Evolutionary conservation across 352 stramenopile species (phyloP), one percentile per base, ranked within the genome.

Genomic region (Plasmopara muralis): DNA sequence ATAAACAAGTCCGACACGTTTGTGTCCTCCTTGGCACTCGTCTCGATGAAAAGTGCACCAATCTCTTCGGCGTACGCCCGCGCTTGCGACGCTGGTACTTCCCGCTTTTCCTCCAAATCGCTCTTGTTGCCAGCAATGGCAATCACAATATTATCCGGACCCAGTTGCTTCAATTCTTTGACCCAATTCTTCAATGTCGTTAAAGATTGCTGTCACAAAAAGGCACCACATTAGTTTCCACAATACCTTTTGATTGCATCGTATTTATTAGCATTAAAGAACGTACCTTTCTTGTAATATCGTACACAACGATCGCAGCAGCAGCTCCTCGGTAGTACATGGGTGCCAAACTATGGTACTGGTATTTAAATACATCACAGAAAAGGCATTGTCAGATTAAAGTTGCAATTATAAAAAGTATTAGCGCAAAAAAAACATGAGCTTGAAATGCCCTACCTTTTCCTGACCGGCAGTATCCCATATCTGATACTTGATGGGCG

Each of bases 281-380:
- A 35, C 69, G 69, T 50, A 92, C 72, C 60, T 96, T 91, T 67
- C 87, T 83, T 20, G 95, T 98, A 64, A 98, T 98, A 83, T 99
- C 96, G 67, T 98, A 99, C 12, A 98, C 96, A 45, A 99, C 82
- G 62, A 99, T 96, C 7, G 96, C 96, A 8, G 93, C 95, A 6
- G 93, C 89, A n/a, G 96, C 96, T 58, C 93, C 94, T 50, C 96
- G 77, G 73, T 99, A 99, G 76, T 99, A 99, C 94, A 99, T 98
- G 15, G 96, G 96, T 28, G 96, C 95, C 37, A 99, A 68, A 43
- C 86, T 97, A 57, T 98, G 91, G 66, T 98, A 98, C 68, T 93
- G 12, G 16, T 16, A 16, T 41, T 38, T 14, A 5, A 5, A 41
- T n/a, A 1, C 12, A 41, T 43, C 43, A 12, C 47, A 52, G 42